Base-by-base conservation (phyloP, 108 stramenopile genomes). In the Schizochytrium sp. region DNA sequence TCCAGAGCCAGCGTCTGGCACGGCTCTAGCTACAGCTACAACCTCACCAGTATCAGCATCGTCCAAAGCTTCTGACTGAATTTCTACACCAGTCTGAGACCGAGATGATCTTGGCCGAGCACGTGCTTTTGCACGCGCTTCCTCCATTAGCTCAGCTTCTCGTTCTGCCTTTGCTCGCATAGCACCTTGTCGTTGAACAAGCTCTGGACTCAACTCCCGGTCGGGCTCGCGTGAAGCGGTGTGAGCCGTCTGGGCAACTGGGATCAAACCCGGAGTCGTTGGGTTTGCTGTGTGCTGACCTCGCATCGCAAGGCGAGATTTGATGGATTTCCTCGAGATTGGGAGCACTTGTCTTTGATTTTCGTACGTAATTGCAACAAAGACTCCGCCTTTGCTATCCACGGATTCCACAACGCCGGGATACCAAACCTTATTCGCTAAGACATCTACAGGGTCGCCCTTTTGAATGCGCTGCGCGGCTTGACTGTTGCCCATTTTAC, bases 381-480 rank as follows among this genome's bases (percentile, higher is more conserved):
- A 13, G 64, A 69, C 15, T 38, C 42, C 28, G 64, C 64, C 64
- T 69, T 69, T 69, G 12, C 19, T 38, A 15, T 69, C 64, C 19
- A 69, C 64, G 64, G 8, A 44, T 44, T 69, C 64, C 64, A 69
- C 64, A 15, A 69, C 64, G 28, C 64, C 64, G 42, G 64, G 64
- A 44, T 10, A 8, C 64, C 64, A 69, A 8, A 15, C 1, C 42
- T 69, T 69, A 38, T 60, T n/a, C 59, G 59, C 59, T 17, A 38
- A 3, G 64, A 69, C 64, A 38, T 69, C 64, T 44, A 69, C 64
- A 8, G 28, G 19, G 19, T 69, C 64, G 64, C 64, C 64, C 64
- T 58, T 58, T 10, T 38, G 42, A 8, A 69, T 8, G 5, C 7
- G 64, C 64, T 44, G 12, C 64, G 40, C 44, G 0, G 42, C 15